A percentile compares a stretch with the other conserved stretches of the same genome.
Evolutionary conservation across 2,329 filamentous ascomycete genomes (phyloP).

Genomic region (Hypoxylon sp.): DNA sequence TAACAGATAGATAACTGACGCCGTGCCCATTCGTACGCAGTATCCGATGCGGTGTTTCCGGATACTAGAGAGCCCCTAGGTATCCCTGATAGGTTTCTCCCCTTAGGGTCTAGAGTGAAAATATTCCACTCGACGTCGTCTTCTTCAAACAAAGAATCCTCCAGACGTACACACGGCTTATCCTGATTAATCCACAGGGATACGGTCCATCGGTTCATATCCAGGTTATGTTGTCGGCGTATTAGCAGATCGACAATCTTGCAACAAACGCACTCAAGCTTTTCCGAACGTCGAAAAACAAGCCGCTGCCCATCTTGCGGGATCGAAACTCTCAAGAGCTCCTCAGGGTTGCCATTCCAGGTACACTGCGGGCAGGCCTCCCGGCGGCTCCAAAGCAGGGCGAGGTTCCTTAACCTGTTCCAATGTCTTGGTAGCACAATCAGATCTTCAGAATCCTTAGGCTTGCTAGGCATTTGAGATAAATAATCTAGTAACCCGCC

Average conservation of each 20-base stretch:
- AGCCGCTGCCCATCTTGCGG: constrained; percentile 1
- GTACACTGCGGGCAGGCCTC: constrained; percentile 11
- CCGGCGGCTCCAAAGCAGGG: constrained; percentile 5
- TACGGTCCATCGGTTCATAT: constrained; percentile 15
- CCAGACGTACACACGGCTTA: constrained; percentile 12
- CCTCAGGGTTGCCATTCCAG: constrained; percentile 19
- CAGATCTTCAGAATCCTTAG: neutral
- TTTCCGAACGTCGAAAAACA: neutral
- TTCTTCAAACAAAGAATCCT: constrained; percentile 14
- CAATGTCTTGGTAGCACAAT: constrained; percentile 16
- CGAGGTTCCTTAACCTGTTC: constrained; percentile 18
- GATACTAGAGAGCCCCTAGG: constrained; percentile 9
- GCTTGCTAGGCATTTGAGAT: neutral
- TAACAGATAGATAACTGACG: constrained; percentile 12
- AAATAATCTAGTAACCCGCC: neutral
- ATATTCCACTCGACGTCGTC: constrained; percentile 20
- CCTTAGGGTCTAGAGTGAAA: neutral
- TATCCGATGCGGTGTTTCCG: constrained; percentile 16
- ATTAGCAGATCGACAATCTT: constrained; percentile 14
- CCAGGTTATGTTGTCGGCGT: constrained; percentile 3
- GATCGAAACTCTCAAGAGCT: constrained; percentile 6
- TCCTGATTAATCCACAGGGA: constrained; percentile 14
- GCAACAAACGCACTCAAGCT: constrained; percentile 10
- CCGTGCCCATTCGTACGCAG: constrained; percentile 5
- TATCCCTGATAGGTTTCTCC: constrained; percentile 5